Conservation (phyloP, 2,329 filamentous ascomycete genomes). For the Scytalidium lignicola region DNA sequence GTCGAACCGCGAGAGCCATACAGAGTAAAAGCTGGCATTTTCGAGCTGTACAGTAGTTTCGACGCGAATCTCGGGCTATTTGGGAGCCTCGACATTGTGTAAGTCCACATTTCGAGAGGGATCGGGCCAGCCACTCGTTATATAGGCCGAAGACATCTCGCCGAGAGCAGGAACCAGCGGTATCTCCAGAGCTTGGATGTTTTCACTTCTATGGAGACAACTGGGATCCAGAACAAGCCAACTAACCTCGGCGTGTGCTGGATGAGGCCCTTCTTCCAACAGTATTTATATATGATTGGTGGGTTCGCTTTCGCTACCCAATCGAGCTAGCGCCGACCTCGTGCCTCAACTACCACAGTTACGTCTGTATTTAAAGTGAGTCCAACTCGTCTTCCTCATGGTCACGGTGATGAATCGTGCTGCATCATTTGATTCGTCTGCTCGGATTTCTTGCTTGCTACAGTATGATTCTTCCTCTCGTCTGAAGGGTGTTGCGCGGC, state of each 20-base stretch:
- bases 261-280: slow-evolving; percentile 7
- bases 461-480: slow-evolving; percentile 17
- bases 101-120: slow-evolving; percentile 13
- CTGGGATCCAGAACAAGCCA: slow-evolving; percentile 7
- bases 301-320: slow-evolving; percentile 27
- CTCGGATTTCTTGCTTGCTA: slow-evolving; percentile 19
- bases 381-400: slow-evolving; percentile 10
- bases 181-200: slow-evolving; percentile 9
- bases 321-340: slow-evolving; percentile 17
- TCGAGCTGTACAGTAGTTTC: slow-evolving; percentile 26
- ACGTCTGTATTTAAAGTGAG: slow-evolving; percentile 6
- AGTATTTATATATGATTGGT: slow-evolving; percentile 28
- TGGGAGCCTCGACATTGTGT: slow-evolving; percentile 26
- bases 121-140: slow-evolving; percentile 11
- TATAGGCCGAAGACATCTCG: slow-evolving; percentile 14
- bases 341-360: slow-evolving; percentile 4
- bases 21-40: slow-evolving; percentile 38
- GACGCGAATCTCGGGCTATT: slow-evolving; percentile 21
- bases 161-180: slow-evolving; percentile 11
- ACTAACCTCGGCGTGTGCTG: slow-evolving; percentile 3
- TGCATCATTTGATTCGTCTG: slow-evolving; percentile 22
- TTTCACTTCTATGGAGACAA: slow-evolving; percentile 10
- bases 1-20: slow-evolving; percentile 36
- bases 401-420: slow-evolving; percentile 11
- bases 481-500: slow-evolving; percentile 14